These are phyloP conservation scores for Vitis hybrid DNA, from an alignment of 177 flowering plant species.

Conservation along the genomic window DNA sequence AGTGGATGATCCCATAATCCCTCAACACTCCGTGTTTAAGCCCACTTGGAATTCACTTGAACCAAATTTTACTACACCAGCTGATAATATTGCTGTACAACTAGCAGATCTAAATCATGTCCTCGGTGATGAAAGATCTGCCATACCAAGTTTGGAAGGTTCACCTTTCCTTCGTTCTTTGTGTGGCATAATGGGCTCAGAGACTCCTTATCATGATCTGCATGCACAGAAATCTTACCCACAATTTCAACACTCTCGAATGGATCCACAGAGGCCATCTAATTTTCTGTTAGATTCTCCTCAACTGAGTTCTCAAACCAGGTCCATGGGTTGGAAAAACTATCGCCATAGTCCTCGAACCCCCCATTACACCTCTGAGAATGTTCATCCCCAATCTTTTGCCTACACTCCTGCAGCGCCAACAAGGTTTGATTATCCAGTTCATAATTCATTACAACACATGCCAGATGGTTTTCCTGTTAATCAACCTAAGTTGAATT, in stretches of 20 bases:
- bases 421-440: conserved; percentile 4
- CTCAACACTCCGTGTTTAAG: neutral
- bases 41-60: neutral
- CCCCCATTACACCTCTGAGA: neutral
- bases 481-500: neutral
- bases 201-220: neutral
- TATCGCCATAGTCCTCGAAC: conserved; percentile 1
- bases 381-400: neutral
- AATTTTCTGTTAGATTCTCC: neutral
- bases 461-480: neutral
- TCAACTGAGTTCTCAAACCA: conserved; percentile 1
- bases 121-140: conserved; percentile 1
- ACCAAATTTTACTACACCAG: neutral
- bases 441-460: no score
- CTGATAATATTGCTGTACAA: neutral
- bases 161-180: neutral
- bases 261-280: conserved; percentile 1
- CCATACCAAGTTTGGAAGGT: neutral
- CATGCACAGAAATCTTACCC: conserved; percentile 7
- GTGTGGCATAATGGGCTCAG: neutral
- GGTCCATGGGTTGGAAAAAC: neutral
- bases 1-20: conserved; percentile 12
- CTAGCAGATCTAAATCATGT: neutral
- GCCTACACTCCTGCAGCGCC: neutral
- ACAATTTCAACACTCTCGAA: neutral